Percentiles rank a stretch among this genome's conserved stretches.
Conservation (phyloP, 306 rosid species). For the Crotalaria pallida region DNA sequence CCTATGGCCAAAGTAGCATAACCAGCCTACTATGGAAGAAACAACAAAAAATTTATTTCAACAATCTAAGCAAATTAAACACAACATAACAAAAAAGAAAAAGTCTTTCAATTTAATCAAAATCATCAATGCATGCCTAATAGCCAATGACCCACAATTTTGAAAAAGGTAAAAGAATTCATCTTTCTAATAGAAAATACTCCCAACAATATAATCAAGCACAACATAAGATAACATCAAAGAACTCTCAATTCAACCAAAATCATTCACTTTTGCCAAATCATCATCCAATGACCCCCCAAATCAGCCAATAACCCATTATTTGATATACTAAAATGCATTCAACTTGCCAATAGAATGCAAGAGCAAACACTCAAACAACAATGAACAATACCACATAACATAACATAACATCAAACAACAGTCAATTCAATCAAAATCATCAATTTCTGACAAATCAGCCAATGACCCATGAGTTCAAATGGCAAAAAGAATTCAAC, state of each 20-base stretch:
- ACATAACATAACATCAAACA: background rate
- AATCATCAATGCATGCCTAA: background rate
- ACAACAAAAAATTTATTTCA: slow-evolving; percentile 13
- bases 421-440: background rate
- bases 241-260: no score
- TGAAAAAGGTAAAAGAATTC: background rate
- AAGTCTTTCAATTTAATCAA: background rate
- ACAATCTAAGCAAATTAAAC: background rate
- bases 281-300: no score
- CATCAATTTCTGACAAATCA: no score
- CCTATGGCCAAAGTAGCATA: slow-evolving; percentile 66
- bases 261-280: no score
- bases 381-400: slow-evolving; percentile 5
- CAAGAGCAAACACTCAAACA: background rate
- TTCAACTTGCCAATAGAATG: no score
- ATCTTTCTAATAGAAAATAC: slow-evolving; percentile 43
- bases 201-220: no score
- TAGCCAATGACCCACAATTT: background rate
- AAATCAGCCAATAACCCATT: no score
- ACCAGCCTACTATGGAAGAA: slow-evolving; percentile 57
- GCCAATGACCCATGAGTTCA: no score
- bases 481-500: no score
- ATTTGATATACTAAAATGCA: no score
- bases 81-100: background rate
- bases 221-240: no score